Evolutionary conservation across 345 rosid genomes (phyloP).

Genomic region (Brassica nigra): DNA sequence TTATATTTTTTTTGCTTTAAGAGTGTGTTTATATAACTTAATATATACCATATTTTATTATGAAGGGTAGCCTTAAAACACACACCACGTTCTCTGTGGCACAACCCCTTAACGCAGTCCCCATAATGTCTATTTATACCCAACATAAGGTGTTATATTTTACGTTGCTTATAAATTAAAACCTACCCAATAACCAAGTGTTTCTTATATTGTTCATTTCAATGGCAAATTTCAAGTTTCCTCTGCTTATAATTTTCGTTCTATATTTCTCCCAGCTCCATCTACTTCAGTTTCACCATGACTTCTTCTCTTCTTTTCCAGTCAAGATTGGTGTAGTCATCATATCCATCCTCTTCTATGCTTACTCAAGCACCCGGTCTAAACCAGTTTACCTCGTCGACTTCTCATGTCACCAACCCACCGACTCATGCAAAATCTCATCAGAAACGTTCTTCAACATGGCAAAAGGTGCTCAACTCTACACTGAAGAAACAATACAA

Average conservation of each 20-base stretch:
- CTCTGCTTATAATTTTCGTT: slow-evolving; percentile 19
- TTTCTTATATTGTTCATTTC: slow-evolving; percentile 21
- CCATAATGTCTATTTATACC: background rate
- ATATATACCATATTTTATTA: background rate
- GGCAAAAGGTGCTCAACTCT: slow-evolving; percentile 56
- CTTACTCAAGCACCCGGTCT: slow-evolving; percentile 56
- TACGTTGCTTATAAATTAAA: slow-evolving; percentile 35
- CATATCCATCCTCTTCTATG: slow-evolving; percentile 41
- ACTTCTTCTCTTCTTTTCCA: slow-evolving; percentile 13
- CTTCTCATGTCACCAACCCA: slow-evolving; percentile 73
- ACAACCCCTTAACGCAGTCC: slow-evolving; percentile 11
- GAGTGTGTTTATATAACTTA: background rate
- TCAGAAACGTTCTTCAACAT: slow-evolving; percentile 58
- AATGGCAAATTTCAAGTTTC: slow-evolving; percentile 35
- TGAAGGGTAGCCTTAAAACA: slow-evolving; percentile 11
- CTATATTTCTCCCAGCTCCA: slow-evolving; percentile 20
- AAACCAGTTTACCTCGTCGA: slow-evolving; percentile 70
- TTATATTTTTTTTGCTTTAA: background rate
- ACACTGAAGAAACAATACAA: slow-evolving; percentile 54
- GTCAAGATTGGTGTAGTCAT: slow-evolving; percentile 43
- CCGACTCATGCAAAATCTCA: slow-evolving; percentile 56
- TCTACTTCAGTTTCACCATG: slow-evolving; percentile 14
- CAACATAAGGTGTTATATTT: slow-evolving; percentile 1
- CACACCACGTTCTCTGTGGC: slow-evolving; percentile 3
- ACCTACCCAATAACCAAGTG: slow-evolving; percentile 22